Conservation (phyloP, 257 asterid genomes). For the Nicotiana otophora region DNA sequence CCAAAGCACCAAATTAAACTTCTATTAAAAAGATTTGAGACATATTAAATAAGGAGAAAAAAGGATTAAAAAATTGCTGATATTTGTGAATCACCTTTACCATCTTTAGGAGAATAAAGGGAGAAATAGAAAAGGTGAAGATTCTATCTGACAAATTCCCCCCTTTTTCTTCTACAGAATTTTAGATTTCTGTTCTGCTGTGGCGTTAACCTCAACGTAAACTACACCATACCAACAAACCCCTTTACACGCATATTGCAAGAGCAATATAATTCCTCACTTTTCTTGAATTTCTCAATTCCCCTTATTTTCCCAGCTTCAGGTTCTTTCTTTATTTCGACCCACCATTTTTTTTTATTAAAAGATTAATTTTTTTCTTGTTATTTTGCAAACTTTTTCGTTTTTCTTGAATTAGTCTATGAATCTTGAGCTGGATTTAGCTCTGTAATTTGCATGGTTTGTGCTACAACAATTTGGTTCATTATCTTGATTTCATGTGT, state of each 20-base stretch:
- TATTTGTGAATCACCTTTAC: background rate
- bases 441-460: background rate
- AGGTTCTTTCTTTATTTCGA: conserved; percentile 24
- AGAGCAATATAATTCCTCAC: background rate
- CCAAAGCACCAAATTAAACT: background rate
- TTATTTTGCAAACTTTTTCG: background rate
- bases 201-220: conserved; percentile 27
- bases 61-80: background rate
- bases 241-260: background rate
- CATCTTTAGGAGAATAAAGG: background rate
- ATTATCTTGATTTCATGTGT: background rate
- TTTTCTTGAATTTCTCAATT: conserved; percentile 30
- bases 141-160: conserved; percentile 35
- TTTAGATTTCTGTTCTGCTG: conserved; percentile 17
- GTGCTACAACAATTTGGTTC: background rate
- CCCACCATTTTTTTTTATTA: background rate
- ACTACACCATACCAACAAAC: conserved; percentile 3
- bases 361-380: conserved; percentile 3
- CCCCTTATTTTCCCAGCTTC: conserved; percentile 13
- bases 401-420: background rate
- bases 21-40: no score
- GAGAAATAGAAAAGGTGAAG: conserved; percentile 11
- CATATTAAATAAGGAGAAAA: no score
- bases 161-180: conserved; percentile 23
- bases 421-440: background rate